Conservation (phyloP, 768 basidiomycete species). For the Collybiopsis luxurians region DNA sequence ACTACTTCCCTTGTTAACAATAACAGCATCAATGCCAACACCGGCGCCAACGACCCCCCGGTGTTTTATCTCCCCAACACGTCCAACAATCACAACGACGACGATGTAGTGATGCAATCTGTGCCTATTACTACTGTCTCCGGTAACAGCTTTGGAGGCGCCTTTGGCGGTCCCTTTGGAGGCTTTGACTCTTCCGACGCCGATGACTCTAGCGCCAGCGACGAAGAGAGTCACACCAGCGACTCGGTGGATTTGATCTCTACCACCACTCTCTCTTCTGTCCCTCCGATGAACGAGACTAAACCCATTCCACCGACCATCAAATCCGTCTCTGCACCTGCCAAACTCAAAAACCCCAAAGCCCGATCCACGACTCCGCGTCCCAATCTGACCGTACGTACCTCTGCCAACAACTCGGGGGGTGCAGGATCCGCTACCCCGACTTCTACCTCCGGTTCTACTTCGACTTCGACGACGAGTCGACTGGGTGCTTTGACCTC, state of each 20-base stretch:
- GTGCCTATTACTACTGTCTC: constrained; percentile 4
- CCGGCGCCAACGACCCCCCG: neutral
- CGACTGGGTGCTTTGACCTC: neutral
- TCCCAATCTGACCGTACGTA: neutral
- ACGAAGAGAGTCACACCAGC: neutral
- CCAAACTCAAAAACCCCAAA: neutral
- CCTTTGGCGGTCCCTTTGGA: neutral
- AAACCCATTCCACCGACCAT: neutral
- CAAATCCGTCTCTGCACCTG: neutral
- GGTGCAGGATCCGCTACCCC: neutral
- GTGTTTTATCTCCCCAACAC: neutral
- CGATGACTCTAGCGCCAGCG: neutral
- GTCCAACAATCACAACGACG: neutral
- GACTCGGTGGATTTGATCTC: constrained; percentile 7
- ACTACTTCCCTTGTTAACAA: neutral
- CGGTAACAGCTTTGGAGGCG: neutral
- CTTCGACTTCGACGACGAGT: neutral
- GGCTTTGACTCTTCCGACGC: neutral
- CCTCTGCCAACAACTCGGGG: neutral
- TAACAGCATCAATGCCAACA: neutral
- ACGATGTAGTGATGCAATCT: constrained; percentile 8
- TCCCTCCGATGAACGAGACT: neutral
- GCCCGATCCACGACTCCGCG: constrained; percentile 5
- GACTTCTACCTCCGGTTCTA: neutral
- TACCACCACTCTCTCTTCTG: neutral